Evolutionary conservation across 768 basidiomycete genomes (phyloP), one percentile per base, ranked within the genome.

Genomic region (Mycena kentingensis): DNA sequence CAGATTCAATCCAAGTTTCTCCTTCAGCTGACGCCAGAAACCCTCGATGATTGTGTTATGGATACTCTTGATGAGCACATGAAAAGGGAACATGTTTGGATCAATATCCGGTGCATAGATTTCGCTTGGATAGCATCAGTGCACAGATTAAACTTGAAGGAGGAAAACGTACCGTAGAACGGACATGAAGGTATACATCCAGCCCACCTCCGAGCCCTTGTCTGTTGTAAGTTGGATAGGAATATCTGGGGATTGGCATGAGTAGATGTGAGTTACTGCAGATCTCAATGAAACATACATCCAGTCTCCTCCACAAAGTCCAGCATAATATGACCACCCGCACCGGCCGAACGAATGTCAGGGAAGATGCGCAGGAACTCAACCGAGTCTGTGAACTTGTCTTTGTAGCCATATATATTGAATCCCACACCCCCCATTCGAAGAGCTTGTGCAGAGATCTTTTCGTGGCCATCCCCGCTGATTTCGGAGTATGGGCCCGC

Each of bases 401-500:
- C n/a, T n/a, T n/a, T n/a, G n/a, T n/a, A n/a, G n/a, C n/a, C n/a
- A n/a, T n/a, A n/a, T n/a, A n/a, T n/a, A n/a, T n/a, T n/a, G n/a
- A n/a, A n/a, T n/a, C n/a, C n/a, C n/a, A n/a, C n/a, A n/a, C n/a
- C n/a, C n/a, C n/a, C n/a, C 55, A 63, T 62, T 10, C 44, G 22
- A 10, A 65, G 46, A 12, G 63, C 62, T n/a, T 47, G 37, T 6
- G 50, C 15, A 5, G 36, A 39, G 10, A 64, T 46, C 46, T 64
- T 64, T 29, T 60, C 63, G 32, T 63, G 62, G 4, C 63, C 62
- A 43, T 64, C 63, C 32, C 35, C 27, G 32, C 46, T 45, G 24
- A 59, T 29, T 47, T 61, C 52, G 35, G 45, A 37, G 16, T 22
- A 44, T 10, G 42, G 52, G 12, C 60, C 60, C 22, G 16, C 5